phyloP scores from a whole-genome alignment of 208 protist genomes.

The Acanthamoeba lenticulata region DNA sequence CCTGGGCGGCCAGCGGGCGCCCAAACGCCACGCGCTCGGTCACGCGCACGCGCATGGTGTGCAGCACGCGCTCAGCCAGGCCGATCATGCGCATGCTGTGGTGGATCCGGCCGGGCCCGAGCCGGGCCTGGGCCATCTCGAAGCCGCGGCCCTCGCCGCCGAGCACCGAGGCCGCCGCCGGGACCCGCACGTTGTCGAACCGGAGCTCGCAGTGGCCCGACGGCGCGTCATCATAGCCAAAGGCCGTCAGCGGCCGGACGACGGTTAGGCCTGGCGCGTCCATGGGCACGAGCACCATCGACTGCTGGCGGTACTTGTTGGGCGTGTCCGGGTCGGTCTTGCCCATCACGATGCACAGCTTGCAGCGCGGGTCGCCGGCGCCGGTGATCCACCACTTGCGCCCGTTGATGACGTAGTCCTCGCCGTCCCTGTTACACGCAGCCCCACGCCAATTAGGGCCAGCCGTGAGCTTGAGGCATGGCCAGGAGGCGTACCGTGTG shows the following conservation, averaged over 20 bases:
- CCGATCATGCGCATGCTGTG: conserved; percentile 90
- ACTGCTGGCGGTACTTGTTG: conserved; percentile 74
- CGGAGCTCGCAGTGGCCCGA: conserved; percentile 83
- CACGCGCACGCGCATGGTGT: conserved; percentile 81
- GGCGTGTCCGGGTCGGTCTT: conserved; percentile 73
- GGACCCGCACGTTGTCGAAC: conserved; percentile 88
- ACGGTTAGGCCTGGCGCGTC: conserved; percentile 76
- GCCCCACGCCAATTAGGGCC: no score
- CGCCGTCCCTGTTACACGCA: conserved; percentile 77
- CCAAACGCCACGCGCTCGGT: conserved; percentile 79
- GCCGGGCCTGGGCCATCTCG: conserved; percentile 87
- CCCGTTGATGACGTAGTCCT: conserved; percentile 88
- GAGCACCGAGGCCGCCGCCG: conserved; percentile 81
- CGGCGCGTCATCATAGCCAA: conserved; percentile 89
- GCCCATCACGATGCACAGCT: conserved; percentile 85
- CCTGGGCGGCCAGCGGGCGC: conserved; percentile 77
- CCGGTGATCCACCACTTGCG: conserved; percentile 88
- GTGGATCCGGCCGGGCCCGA: conserved; percentile 91
- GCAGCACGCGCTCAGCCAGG: conserved; percentile 83
- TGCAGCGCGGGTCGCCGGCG: conserved; percentile 55
- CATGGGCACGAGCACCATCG: conserved; percentile 90
- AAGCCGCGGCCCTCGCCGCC: conserved; percentile 89
- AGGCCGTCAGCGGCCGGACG: conserved; percentile 82
- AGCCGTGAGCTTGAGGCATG: no score
- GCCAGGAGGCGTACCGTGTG: neutral